Conservation (phyloP, 164 flowering plant species). For the Nymphaea thermarum region DNA sequence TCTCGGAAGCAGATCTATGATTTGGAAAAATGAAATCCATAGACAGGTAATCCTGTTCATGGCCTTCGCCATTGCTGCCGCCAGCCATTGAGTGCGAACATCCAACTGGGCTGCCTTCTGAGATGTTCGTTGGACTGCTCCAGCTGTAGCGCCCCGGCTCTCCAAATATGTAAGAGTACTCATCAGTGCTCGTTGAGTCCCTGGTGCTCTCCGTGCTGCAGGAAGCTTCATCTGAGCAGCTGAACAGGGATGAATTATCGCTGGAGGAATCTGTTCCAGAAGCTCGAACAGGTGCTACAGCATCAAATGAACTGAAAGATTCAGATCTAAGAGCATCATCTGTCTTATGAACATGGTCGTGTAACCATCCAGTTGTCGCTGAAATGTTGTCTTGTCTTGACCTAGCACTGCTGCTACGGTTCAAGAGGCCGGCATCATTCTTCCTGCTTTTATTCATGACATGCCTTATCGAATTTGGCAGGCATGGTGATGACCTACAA, state of each 20-base stretch:
- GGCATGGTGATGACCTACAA: conserved; percentile 67
- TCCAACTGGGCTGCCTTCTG: conserved; percentile 11
- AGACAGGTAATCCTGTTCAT: background rate
- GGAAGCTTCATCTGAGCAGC: conserved; percentile 81
- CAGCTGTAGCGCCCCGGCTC: conserved; percentile 23
- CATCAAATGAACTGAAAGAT: conserved; percentile 16
- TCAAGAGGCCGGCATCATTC: conserved; percentile 10
- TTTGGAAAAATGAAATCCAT: background rate
- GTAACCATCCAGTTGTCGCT: conserved; percentile 2
- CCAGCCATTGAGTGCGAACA: conserved; percentile 26
- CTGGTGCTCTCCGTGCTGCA: conserved; percentile 68
- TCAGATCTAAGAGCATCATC: conserved; percentile 10
- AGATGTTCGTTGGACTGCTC: conserved; percentile 28
- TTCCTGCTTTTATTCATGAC: conserved; percentile 12
- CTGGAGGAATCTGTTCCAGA: conserved; percentile 46
- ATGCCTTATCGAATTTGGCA: conserved; percentile 37
- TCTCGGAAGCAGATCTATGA: conserved; percentile 11
- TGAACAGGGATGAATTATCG: conserved; percentile 61
- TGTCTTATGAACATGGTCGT: conserved; percentile 9
- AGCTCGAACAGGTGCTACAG: background rate
- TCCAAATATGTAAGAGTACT: conserved; percentile 47
- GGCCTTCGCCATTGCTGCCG: conserved; percentile 10
- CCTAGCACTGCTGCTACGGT: conserved; percentile 10
- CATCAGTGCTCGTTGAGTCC: conserved; percentile 66
- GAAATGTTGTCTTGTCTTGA: conserved; percentile 6